Base-by-base conservation (phyloP, 192 early-diverging fungal species). In the Kappamyces sp. region DNA sequence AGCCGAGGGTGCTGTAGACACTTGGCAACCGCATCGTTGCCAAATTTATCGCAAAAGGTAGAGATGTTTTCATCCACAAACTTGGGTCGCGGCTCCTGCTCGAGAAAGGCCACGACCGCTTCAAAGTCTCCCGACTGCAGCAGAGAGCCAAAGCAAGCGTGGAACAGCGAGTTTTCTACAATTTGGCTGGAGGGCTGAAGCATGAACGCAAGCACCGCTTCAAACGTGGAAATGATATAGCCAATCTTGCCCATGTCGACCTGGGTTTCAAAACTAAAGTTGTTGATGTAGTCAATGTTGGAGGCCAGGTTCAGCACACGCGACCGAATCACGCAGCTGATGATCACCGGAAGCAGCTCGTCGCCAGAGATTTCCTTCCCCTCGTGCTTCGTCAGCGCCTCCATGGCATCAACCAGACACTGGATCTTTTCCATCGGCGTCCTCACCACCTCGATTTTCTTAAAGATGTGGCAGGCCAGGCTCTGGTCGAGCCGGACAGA, bases 361-460 rank as follows among this genome's bases (percentile, higher is more conserved):
- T 73, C 71, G 5, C 53, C 40, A 2, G 63, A 65, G 3, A 73
- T 32, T 7, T 62, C 23, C 23, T 23, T 23, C 23, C 23, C 23
- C 23, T 23, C 23, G 23, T 23, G 23, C 36, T 38, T 51, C 49
- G 49, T 69, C 35, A 73, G 42, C 23, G 63, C 37, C 13, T 66
- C 44, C 6, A 73, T 58, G 37, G 49, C 59, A 3, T 55, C 13
- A 61, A 68, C 60, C 8, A 73, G 58, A 47, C 67, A 66, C 47
- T 66, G 61, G 34, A 73, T 66, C 38, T 73, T 73, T 37, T 73
- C 71, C n/a, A 66, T 55, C 6, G 71, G 71, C 1, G 71, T 67
- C 5, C 71, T 57, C 3, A 73, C 32, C 1, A 61, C 49, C 5
- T 65, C 46, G 15, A 72, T 60, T 2, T 35, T 49, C 36, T 58